phyloP scores from a whole-genome alignment of 352 stramenopile genomes.

The Ophiocytium majus region DNA sequence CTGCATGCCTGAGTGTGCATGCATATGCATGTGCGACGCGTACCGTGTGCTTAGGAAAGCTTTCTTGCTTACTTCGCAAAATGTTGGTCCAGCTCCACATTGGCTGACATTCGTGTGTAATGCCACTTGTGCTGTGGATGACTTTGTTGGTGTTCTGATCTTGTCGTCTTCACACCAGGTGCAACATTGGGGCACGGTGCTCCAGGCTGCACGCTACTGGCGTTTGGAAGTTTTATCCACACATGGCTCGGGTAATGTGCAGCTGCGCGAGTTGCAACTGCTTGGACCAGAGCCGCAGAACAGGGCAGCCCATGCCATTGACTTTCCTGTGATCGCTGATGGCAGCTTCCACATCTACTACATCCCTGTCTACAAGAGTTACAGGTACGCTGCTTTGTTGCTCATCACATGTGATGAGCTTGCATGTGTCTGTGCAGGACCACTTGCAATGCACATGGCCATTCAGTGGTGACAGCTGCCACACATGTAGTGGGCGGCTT shows the following conservation, averaged over 20 bases:
- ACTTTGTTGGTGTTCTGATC: neutral
- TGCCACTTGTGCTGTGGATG: neutral
- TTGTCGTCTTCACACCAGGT: neutral
- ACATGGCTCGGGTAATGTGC: neutral
- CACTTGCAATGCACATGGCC: neutral
- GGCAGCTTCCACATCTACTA: conserved; percentile 32
- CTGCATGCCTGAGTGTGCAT: no score
- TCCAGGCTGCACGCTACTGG: neutral
- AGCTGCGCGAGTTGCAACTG: neutral
- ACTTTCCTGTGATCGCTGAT: neutral
- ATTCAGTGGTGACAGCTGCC: neutral
- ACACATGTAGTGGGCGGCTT: neutral
- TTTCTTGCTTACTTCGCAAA: neutral
- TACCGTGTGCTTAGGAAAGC: no score
- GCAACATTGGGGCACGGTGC: neutral
- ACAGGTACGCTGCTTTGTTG: conserved; percentile 4
- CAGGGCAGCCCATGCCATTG: neutral
- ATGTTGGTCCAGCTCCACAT: neutral
- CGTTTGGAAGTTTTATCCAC: neutral
- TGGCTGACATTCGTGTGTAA: no score
- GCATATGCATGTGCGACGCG: no score
- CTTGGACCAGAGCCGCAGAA: neutral
- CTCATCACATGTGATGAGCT: neutral
- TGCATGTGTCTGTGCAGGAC: neutral
- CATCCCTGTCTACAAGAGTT: conserved; percentile 34